These are phyloP conservation scores for Lodderomyces oxycetoniae DNA, from an alignment of 1,139 yeast species.

Conservation along the genomic window DNA sequence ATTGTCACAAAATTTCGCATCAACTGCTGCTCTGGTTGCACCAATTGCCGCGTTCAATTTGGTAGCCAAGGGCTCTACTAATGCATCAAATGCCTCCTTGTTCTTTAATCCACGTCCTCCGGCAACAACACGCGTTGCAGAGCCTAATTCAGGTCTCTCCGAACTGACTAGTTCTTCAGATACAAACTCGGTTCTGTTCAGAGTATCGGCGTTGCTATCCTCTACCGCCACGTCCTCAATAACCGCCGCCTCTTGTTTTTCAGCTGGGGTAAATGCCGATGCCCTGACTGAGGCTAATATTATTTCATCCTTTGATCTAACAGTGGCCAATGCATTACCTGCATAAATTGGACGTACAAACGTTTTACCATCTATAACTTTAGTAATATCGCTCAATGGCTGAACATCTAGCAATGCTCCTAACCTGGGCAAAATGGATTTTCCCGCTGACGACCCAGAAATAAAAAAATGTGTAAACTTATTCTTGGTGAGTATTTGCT, in stretches of 20 bases:
- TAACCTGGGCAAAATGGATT: slow-evolving; percentile 78
- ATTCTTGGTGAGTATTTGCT: slow-evolving; percentile 38
- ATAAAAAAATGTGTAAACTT: slow-evolving; percentile 66
- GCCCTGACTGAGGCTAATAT: slow-evolving; percentile 75
- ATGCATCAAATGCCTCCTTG: slow-evolving; percentile 76
- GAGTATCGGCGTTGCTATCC: slow-evolving; percentile 24
- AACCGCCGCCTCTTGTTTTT: slow-evolving; percentile 36
- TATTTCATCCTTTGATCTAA: slow-evolving; percentile 61
- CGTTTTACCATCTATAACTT: slow-evolving; percentile 61
- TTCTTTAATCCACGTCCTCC: slow-evolving; percentile 95
- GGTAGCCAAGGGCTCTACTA: slow-evolving; percentile 81
- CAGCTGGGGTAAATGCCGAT: slow-evolving; percentile 72
- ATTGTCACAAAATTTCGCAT: slow-evolving; percentile 91
- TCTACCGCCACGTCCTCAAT: slow-evolving; percentile 46
- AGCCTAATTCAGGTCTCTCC: slow-evolving; percentile 87
- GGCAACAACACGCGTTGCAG: slow-evolving; percentile 75
- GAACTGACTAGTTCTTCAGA: slow-evolving; percentile 69
- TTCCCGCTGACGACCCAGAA: slow-evolving; percentile 83
- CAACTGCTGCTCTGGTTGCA: slow-evolving; percentile 98
- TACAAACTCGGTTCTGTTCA: slow-evolving; percentile 50
- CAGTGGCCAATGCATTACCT: slow-evolving; percentile 87
- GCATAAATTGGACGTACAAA: slow-evolving; percentile 95
- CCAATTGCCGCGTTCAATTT: slow-evolving; percentile 90
- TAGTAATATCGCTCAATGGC: slow-evolving; percentile 78
- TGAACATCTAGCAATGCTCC: slow-evolving; percentile 84